A percentile compares a stretch with the other conserved stretches of the same genome.
Evolutionary conservation across 2,329 filamentous ascomycete genomes (phyloP).

Genomic region (Coniella lustricola): DNA sequence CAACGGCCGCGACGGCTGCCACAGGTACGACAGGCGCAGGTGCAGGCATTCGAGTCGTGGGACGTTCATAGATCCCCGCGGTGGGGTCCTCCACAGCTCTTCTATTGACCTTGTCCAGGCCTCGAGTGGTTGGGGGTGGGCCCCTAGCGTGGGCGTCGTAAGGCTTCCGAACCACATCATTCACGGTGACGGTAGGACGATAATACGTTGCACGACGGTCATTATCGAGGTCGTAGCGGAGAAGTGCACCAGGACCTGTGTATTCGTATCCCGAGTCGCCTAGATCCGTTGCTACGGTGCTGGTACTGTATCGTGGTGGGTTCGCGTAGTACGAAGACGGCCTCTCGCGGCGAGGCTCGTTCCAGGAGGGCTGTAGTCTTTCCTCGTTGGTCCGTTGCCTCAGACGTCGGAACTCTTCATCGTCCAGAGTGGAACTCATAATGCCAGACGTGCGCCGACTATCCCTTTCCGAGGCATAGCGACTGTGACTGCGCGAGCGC

Average conservation of each 20-base stretch:
- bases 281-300: slow-evolving; percentile 41
- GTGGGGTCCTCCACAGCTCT: slow-evolving; percentile 25
- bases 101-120: slow-evolving; percentile 61
- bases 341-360: slow-evolving; percentile 40
- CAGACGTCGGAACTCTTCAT: slow-evolving; percentile 44
- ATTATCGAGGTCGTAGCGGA: slow-evolving; percentile 54
- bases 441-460: slow-evolving; percentile 19
- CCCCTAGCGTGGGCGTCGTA: slow-evolving; percentile 37
- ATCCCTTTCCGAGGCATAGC: slow-evolving; percentile 4
- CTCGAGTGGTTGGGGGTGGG: slow-evolving; percentile 63
- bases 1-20: slow-evolving; percentile 22
- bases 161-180: slow-evolving; percentile 35
- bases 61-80: slow-evolving; percentile 38
- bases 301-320: slow-evolving; percentile 35
- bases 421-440: slow-evolving; percentile 43
- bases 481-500: slow-evolving; percentile 39
- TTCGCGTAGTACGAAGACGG: slow-evolving; percentile 39
- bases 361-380: slow-evolving; percentile 30
- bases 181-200: slow-evolving; percentile 47
- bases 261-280: slow-evolving; percentile 57
- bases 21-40: slow-evolving; percentile 36
- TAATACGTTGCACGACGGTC: slow-evolving; percentile 43
- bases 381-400: slow-evolving; percentile 41
- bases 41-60: slow-evolving; percentile 39
- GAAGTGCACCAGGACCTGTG: slow-evolving; percentile 55